Evolutionary conservation across 257 asterid genomes (phyloP).

Genomic region (Cordia subcordata): DNA sequence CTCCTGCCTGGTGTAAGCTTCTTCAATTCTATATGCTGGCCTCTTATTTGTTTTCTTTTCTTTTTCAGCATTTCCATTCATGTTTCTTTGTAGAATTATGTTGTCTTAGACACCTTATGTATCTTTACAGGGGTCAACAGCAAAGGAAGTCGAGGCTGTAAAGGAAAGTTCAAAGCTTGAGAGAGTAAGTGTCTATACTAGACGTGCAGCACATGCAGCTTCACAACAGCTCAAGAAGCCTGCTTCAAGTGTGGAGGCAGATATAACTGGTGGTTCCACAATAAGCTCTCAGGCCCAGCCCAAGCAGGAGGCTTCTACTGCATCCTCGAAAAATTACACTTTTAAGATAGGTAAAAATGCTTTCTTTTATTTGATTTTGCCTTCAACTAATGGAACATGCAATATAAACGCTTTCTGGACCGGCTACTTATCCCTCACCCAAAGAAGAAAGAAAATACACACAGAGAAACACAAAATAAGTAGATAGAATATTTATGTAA

Average conservation of each 20-base stretch:
- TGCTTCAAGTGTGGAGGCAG: constrained; percentile 70
- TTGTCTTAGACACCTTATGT: too few relatives aligned
- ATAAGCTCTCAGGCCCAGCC: constrained; percentile 57
- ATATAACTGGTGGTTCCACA: constrained; percentile 53
- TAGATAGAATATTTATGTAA: too few relatives aligned
- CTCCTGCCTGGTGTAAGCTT: constrained; percentile 70
- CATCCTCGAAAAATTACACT: constrained; percentile 59
- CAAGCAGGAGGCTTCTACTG: constrained; percentile 83
- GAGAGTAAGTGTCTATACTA: constrained; percentile 54
- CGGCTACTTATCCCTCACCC: not conserved
- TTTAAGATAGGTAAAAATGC: constrained; percentile 57
- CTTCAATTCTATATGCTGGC: constrained; percentile 1
- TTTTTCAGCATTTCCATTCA: not conserved
- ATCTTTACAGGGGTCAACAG: constrained; percentile 52
- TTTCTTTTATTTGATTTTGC: not conserved
- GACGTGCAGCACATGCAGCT: constrained; percentile 48
- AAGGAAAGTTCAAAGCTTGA: constrained; percentile 70
- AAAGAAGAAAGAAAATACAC: too few relatives aligned
- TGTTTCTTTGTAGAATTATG: not conserved
- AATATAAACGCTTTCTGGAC: not conserved
- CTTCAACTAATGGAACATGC: not conserved
- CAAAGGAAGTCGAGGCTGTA: constrained; percentile 56
- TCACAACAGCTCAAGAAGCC: constrained; percentile 64
- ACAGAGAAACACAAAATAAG: too few relatives aligned
- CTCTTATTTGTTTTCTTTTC: constrained; percentile 5